Base-by-base conservation (phyloP, 1,139 yeast genomes). In the Candida sanyaensis region DNA sequence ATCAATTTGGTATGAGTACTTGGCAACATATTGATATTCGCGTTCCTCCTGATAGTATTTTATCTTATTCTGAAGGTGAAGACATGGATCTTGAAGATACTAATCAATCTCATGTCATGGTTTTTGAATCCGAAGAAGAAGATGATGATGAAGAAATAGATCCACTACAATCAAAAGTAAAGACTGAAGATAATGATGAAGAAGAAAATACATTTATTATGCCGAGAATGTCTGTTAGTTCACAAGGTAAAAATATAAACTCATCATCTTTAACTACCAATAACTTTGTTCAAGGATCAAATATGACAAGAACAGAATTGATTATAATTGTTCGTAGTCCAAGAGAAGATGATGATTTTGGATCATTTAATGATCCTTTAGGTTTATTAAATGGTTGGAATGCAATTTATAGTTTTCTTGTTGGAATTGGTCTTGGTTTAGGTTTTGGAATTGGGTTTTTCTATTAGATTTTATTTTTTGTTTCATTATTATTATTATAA, bases 361-460 rank as follows among this genome's bases (percentile, higher is more conserved):
- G 41, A 6, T 26, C 31, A 5, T 37, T 27, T 37, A 26, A 37
- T 13, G 41, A 37, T 27, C 41, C 41, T 13, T 37, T 37, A 12
- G 31, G 31, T 28, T 37, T 37, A 28, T n/a, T 37, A 27, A 24
- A 37, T 37, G 30, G 41, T 8, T 37, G 41, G 41, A 37, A 37
- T 27, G 41, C 27, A 28, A 37, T 37, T 37, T 37, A 27, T 37
- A 37, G 31, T 27, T 37, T 37, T 23, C 27, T 37, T 11, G 30
- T 37, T 11, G 41, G 41, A 8, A 27, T 37, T 37, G 41, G 41
- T 12, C 23, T 37, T n/a, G 41, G 41, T 6, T 26, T 37, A 9
- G 41, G 41, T 5, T 37, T 37, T 27, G 41, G 41, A 26, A 12
- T 37, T 37, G 41, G 41, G 41, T 37, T 37, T 27, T 37, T 37